phyloP scores from a whole-genome alignment of 805 yeast genomes.

The Candida sphagnicola region DNA sequence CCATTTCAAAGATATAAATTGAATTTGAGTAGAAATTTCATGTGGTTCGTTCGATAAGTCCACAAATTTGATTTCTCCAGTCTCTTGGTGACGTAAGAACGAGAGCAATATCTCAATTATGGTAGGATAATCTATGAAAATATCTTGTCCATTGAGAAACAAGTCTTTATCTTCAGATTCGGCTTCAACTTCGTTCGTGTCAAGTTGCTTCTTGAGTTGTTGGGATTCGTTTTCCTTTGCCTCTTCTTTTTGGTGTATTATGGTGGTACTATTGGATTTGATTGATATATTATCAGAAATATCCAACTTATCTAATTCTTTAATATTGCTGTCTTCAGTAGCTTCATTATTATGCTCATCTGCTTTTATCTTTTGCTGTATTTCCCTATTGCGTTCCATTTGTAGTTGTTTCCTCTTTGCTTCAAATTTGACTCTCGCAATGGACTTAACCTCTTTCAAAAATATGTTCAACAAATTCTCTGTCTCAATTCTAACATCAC shows the following conservation, averaged over 20 bases:
- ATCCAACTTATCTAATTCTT: constrained; percentile 3
- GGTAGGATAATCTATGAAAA: constrained; percentile 72
- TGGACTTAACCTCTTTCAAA: constrained; percentile 72
- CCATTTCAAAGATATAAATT: constrained; percentile 80
- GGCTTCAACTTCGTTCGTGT: constrained; percentile 17
- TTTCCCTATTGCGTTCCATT: neutral
- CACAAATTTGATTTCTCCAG: constrained; percentile 13
- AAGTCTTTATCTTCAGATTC: constrained; percentile 36
- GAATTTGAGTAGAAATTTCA: constrained; percentile 54
- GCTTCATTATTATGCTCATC: constrained; percentile 1
- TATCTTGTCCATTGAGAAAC: constrained; percentile 58
- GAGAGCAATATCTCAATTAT: constrained; percentile 80
- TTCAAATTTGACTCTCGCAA: constrained; percentile 62
- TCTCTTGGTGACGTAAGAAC: constrained; percentile 61
- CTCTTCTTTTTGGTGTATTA: constrained; percentile 12
- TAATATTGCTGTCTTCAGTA: constrained; percentile 4
- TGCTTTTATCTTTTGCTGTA: constrained; percentile 10
- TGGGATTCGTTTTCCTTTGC: constrained; percentile 2
- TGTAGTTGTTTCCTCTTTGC: constrained; percentile 29
- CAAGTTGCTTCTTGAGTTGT: constrained; percentile 7
- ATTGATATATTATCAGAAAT: constrained; percentile 19
- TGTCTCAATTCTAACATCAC: constrained; percentile 84
- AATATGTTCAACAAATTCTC: constrained; percentile 71
- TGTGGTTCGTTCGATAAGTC: constrained; percentile 33
- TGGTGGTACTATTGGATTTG: constrained; percentile 23